These are phyloP conservation scores for Odontarrhena argentea DNA, from an alignment of 345 rosid species.

Conservation along the genomic window DNA sequence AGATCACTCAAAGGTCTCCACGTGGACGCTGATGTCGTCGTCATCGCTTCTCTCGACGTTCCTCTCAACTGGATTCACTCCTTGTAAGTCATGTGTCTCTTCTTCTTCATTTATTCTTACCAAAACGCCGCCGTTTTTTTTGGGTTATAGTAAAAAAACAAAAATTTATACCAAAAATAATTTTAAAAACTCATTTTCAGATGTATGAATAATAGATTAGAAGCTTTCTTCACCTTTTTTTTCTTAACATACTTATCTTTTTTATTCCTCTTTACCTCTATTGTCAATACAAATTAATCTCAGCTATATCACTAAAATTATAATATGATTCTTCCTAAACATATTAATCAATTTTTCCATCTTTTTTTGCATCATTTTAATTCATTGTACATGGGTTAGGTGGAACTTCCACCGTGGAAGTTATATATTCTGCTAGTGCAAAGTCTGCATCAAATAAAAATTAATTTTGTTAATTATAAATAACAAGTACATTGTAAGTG, in stretches of 20 bases:
- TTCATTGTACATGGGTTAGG: constrained; percentile 15
- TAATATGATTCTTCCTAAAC: background rate
- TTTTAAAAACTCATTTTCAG: too few species aligned
- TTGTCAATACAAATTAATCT: background rate
- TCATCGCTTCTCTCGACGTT: constrained; percentile 92
- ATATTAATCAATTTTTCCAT: background rate
- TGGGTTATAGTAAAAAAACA: too few species aligned
- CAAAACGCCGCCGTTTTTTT: constrained; percentile 7
- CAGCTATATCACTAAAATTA: constrained; percentile 6
- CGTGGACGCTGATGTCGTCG: constrained; percentile 92
- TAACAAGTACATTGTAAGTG: background rate
- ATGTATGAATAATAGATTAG: background rate
- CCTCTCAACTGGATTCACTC: constrained; percentile 78
- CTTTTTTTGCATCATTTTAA: background rate
- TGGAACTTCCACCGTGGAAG: constrained; percentile 1
- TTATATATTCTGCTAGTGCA: background rate
- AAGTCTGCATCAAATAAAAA: background rate
- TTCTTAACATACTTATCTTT: background rate
- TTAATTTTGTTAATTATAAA: constrained; percentile 7
- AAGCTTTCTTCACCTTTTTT: background rate
- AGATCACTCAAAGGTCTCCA: constrained; percentile 65
- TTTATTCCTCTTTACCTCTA: constrained; percentile 1
- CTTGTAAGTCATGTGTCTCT: constrained; percentile 54
- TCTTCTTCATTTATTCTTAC: background rate
- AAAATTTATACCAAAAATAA: too few species aligned